Percentiles rank a stretch among this genome's conserved stretches.
Conservation (phyloP, 352 stramenopile species). For the Phytophthora litchii region DNA sequence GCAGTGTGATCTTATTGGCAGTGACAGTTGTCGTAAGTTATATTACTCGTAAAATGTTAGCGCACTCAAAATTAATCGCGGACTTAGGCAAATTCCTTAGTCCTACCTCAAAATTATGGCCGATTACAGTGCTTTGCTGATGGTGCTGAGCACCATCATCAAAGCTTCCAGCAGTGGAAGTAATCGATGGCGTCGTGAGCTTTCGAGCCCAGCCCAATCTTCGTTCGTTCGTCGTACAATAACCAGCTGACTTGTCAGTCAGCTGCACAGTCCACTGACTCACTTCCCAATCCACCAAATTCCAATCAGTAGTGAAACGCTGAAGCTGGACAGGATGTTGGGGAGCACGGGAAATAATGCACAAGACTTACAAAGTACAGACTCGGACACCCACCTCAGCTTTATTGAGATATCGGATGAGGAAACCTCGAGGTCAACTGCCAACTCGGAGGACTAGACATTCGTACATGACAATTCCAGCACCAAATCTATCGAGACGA, state of each 20-base stretch:
- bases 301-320: too few species aligned
- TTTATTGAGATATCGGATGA: constrained; percentile 25
- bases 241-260: neutral
- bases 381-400: constrained; percentile 11
- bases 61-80: too few species aligned
- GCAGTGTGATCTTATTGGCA: neutral
- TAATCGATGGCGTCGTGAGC: neutral
- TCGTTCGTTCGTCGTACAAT: constrained; percentile 5
- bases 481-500: constrained; percentile 8
- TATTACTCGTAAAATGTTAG: too few species aligned
- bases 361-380: constrained; percentile 1
- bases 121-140: too few species aligned
- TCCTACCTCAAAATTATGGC: too few species aligned
- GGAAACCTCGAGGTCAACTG: constrained; percentile 5
- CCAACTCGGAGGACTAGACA: constrained; percentile 14
- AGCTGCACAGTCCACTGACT: neutral
- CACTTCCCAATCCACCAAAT: constrained; percentile 13
- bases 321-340: constrained; percentile 8
- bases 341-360: constrained; percentile 1
- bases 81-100: too few species aligned
- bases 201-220: neutral
- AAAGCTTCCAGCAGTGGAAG: too few species aligned
- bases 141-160: too few species aligned
- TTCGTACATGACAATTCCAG: constrained; percentile 11
- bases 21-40: too few species aligned